A percentile compares a stretch with the other conserved stretches of the same genome.
Evolutionary conservation across 352 stramenopile genomes (phyloP).

Genomic region (Phytopythium vexans): DNA sequence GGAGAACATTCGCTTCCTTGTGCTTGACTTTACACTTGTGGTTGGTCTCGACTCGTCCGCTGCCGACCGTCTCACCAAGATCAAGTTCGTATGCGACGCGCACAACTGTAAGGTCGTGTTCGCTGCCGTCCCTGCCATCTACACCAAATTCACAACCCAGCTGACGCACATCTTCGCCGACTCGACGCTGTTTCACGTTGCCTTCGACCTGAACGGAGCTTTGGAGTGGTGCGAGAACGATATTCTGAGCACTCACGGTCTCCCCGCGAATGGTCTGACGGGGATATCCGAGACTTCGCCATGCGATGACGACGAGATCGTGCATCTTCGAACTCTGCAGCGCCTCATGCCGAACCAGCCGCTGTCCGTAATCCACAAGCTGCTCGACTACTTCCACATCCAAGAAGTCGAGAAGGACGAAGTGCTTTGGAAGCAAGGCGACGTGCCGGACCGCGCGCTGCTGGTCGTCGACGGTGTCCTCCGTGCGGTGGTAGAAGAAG

Average conservation of each 20-base stretch:
- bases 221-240: slow-evolving; percentile 74
- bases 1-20: slow-evolving; percentile 45
- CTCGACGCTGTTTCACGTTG: slow-evolving; percentile 47
- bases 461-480: slow-evolving; percentile 61
- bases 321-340: slow-evolving; percentile 52
- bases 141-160: slow-evolving; percentile 58
- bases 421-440: slow-evolving; percentile 69
- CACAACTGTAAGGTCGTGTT: slow-evolving; percentile 71
- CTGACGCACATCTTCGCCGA: slow-evolving; percentile 53
- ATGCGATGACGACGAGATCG: slow-evolving; percentile 46
- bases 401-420: slow-evolving; percentile 57
- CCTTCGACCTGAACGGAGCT: slow-evolving; percentile 55
- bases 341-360: slow-evolving; percentile 69
- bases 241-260: slow-evolving; percentile 40
- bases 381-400: slow-evolving; percentile 74
- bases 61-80: slow-evolving; percentile 71
- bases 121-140: slow-evolving; percentile 55
- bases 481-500: slow-evolving; percentile 73
- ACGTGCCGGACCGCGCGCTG: slow-evolving; percentile 46
- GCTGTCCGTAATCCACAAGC: slow-evolving; percentile 48
- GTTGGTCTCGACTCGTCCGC: slow-evolving; percentile 89
- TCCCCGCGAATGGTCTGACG: slow-evolving; percentile 11
- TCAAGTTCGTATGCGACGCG: slow-evolving; percentile 72
- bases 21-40: slow-evolving; percentile 93
- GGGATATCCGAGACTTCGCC: slow-evolving; percentile 8